Evolutionary conservation across 1,284 basidiomycete species (phyloP), one percentile per base, ranked within the genome.

Genomic region (Trametes versicolor): DNA sequence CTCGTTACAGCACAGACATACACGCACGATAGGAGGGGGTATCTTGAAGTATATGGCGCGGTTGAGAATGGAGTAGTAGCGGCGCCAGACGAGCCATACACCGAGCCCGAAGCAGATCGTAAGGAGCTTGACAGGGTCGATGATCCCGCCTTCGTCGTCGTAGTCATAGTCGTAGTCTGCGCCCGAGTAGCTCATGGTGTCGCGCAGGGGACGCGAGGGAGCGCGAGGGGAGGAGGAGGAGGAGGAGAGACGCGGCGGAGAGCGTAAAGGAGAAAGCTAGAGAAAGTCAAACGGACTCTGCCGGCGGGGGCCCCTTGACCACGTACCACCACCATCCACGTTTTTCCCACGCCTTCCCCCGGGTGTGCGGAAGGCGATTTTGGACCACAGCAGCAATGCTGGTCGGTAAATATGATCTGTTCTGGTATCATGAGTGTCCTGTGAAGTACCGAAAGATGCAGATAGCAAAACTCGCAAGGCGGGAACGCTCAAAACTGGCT

Each of bases 41-140:
- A 83, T 81, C 53, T 78, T 73, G 76, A 95, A 95, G 6, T 84
- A 82, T 2, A 93, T 83, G 0, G 93, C 86, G 63, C 87, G 88
- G 72, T 91, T 93, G 70, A 86, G 85, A 54, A 87, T 83, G 71
- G 86, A 87, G 71, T 91, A 87, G 76, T 93, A 91, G 55, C 92
- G 85, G 76, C 87, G 81, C 70, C 88, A 84, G 56, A 94, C 91
- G 25, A 93, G 80, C 82, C 87, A 93, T 65, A 94, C 91, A 37
- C 92, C 92, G 61, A 90, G 81, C 48, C 84, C 89, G 68, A 91
- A 86, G 80, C 89, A 92, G 39, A 86, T 73, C 2, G 87, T 83
- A 34, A 93, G 78, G 25, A 76, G 74, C 67, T 75, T 76, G 27
- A 78, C 56, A 39, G 78, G 71, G 68, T 76, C 75, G 45, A 73